Base-by-base conservation (phyloP, 2,329 filamentous ascomycete species). In the Whalleya microplaca region DNA sequence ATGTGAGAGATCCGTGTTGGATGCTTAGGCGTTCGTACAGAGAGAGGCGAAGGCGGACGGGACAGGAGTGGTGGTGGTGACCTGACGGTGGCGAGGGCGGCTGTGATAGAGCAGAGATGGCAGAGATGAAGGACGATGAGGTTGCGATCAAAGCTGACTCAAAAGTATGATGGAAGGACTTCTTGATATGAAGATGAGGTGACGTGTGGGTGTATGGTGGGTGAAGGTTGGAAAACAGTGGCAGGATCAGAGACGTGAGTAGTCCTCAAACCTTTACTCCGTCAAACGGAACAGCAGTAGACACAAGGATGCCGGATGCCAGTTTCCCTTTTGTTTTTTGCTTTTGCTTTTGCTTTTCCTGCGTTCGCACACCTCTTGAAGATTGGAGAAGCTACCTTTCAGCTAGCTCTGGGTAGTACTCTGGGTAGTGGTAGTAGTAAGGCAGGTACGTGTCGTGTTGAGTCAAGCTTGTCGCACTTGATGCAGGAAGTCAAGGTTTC, bases 211-310 rank as follows among this genome's bases (percentile, higher is more conserved):
- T 60, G 62, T 57, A 59, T 55, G 32, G 23, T 29, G 12, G 27
- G 27, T 59, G 55, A 59, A 63, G 44, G 53, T 56, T 50, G 53
- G 51, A 53, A 62, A 61, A 58, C 59, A 56, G 60, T 48, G 62
- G 64, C 57, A 68, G 68, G 68, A 70, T 63, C 62, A 64, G 69
- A 70, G 65, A 71, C 57, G 66, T 68, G 64, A 67, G 65, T 66
- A 66, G 63, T 68, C 66, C 69, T 71, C 72, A 74, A 74, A 74
- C 72, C 72, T 74, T 73, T 71, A 57, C 66, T 70, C 67, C 61
- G 64, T 65, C 66, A 67, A 71, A 66, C 59, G 54, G 64, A 62
- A 62, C 53, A 49, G 40, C 55, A 65, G 62, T 61, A 64, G 63
- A 51, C 53, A 53, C 53, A 53, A 47, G 21, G 45, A 53, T 45